Evolutionary conservation across 345 rosid species (phyloP), one percentile per base, ranked within the genome.

Genomic region (Populus ilicifolia): DNA sequence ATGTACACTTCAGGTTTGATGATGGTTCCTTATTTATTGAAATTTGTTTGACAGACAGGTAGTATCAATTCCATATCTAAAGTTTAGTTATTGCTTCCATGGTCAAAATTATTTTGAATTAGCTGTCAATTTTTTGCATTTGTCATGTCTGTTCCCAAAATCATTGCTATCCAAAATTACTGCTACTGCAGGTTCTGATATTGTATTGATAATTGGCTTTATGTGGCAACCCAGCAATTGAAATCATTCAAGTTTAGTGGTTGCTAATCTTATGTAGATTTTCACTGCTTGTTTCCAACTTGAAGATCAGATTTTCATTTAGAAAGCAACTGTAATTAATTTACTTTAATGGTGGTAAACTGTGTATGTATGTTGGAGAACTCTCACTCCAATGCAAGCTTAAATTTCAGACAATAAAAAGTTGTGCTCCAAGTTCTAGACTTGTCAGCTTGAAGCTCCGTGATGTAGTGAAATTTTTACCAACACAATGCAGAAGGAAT

Each of bases 1-100:
- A 89, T 71, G 97, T 96, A 66, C 89, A 91, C 87, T 96, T 96
- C 88, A 88, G 99, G 99, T 96, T 79, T 71, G 68, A 23, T 56
- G 17, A 64, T 84, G 25, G 38, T 67, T 62, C 43, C 66, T 27
- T 56, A 67, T 36, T 68, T 65, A 38, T 78, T 69, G 68, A 63
- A 69, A 33, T 35, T 71, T 61, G 11, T 67, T 38, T 76, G 72
- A 41, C 33, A 29, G 17, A 20, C 25, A 30, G 17, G 6, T 77
- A 5, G 33, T 70, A 36, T 62, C 48, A 41, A 62, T 18, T 62
- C 39, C 65, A 48, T 77, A 33, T 30, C 12, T 67, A 2, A 65
- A 56, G 65, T 56, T 59, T 30, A 39, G 61, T 52, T 69, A 11
- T 63, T 20, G 18, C 29, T 20, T 75, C 39, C 11, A 65, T 10